A percentile compares a stretch with the other conserved stretches of the same genome.
Evolutionary conservation across 2,329 filamentous ascomycete species (phyloP).

Genomic region (Alternaria ethzedia): DNA sequence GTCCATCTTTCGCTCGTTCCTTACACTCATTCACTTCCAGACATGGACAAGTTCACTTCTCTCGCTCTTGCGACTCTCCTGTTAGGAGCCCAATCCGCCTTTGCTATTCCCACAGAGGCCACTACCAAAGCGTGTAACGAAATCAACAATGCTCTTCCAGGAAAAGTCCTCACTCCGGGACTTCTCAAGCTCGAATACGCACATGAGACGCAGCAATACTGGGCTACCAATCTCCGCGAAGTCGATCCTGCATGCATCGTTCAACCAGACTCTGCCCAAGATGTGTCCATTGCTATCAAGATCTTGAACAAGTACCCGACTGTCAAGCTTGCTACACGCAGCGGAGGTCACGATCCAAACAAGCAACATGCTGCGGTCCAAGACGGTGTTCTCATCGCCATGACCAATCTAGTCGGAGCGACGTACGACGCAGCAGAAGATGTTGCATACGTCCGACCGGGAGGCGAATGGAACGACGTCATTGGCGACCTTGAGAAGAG

Average conservation of each 20-base stretch:
- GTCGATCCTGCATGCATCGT: conserved; percentile 35
- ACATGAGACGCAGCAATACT: conserved; percentile 30
- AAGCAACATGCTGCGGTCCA: conserved; percentile 42
- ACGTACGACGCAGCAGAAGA: conserved; percentile 43
- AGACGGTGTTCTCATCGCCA: conserved; percentile 49
- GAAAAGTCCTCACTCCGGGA: conserved; percentile 22
- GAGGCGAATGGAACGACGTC: conserved; percentile 51
- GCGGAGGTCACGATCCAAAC: conserved; percentile 50
- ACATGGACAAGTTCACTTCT: conserved; percentile 7
- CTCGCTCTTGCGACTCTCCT: conserved; percentile 11
- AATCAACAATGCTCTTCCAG: conserved; percentile 24
- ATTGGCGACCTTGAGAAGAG: conserved; percentile 42
- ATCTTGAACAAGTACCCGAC: conserved; percentile 29
- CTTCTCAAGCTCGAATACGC: conserved; percentile 26
- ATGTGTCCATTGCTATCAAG: conserved; percentile 32
- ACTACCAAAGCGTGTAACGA: conserved; percentile 26
- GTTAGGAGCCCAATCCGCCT: conserved; percentile 6
- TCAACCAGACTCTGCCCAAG: conserved; percentile 29
- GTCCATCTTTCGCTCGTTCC: background rate
- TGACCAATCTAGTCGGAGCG: conserved; percentile 44
- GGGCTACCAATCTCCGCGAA: conserved; percentile 23
- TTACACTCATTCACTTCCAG: background rate
- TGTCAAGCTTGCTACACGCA: conserved; percentile 33
- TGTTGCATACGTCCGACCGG: conserved; percentile 49
- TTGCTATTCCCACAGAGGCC: conserved; percentile 21